Conservation (phyloP, 2,329 filamentous ascomycete genomes). For the Xylaria sp. region DNA sequence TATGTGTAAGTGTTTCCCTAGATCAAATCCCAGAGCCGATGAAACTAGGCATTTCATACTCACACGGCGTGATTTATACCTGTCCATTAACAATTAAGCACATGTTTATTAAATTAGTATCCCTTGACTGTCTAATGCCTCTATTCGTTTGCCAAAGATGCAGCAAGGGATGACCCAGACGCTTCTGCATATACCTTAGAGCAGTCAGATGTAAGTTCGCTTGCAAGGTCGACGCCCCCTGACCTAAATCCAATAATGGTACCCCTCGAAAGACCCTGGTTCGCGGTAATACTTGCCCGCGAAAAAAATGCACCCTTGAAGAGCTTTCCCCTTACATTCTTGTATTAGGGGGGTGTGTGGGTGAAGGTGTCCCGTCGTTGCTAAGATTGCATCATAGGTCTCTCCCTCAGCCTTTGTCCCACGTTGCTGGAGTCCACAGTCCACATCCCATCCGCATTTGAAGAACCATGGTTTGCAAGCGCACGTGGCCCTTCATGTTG, state of each 20-base stretch:
- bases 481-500: conserved; percentile 49
- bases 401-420: conserved; percentile 38
- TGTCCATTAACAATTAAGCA: neutral
- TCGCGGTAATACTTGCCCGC: conserved; percentile 53
- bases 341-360: conserved; percentile 49
- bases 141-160: conserved; percentile 50
- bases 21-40: conserved; percentile 46
- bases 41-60: conserved; percentile 44
- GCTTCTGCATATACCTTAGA: conserved; percentile 52
- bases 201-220: conserved; percentile 50
- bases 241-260: conserved; percentile 52
- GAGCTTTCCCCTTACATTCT: conserved; percentile 44
- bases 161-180: conserved; percentile 54
- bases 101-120: neutral
- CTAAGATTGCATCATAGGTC: conserved; percentile 51
- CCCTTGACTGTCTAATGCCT: conserved; percentile 51
- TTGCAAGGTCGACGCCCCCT: conserved; percentile 53
- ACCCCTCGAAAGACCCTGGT: conserved; percentile 50
- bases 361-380: conserved; percentile 50
- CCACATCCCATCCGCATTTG: conserved; percentile 46
- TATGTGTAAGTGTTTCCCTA: conserved; percentile 50
- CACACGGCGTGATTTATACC: conserved; percentile 45
- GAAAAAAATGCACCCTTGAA: conserved; percentile 51
- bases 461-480: conserved; percentile 48
- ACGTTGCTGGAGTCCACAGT: conserved; percentile 42